phyloP scores from a whole-genome alignment of 2,329 filamentous ascomycete genomes.

The Botrytis deweyae region DNA sequence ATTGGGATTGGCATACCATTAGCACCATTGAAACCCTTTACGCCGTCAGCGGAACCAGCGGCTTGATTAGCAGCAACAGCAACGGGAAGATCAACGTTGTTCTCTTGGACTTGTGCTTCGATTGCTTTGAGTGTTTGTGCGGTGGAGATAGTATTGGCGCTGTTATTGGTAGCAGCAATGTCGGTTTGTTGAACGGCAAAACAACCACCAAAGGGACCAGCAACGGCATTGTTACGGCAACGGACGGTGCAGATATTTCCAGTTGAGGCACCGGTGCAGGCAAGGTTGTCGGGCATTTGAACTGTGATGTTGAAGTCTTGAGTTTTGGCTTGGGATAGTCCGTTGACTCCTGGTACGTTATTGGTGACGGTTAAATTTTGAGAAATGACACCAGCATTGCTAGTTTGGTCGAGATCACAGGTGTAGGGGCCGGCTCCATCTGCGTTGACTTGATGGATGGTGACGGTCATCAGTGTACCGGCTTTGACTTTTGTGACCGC shows the following conservation, averaged over 20 bases:
- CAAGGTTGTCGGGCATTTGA: constrained; percentile 50
- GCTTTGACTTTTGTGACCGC: constrained; percentile 51
- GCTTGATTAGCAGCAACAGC: constrained; percentile 49
- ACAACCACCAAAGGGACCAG: constrained; percentile 58
- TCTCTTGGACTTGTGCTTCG: constrained; percentile 49
- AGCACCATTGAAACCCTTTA: constrained; percentile 39
- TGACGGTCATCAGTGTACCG: constrained; percentile 48
- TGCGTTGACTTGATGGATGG: constrained; percentile 54
- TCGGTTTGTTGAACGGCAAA: constrained; percentile 58
- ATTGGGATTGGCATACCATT: constrained; percentile 28
- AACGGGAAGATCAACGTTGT: constrained; percentile 51
- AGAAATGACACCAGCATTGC: constrained; percentile 44
- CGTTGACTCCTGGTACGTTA: constrained; percentile 57
- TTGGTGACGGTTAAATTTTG: constrained; percentile 54
- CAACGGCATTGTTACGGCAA: constrained; percentile 57
- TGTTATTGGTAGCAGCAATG: constrained; percentile 44
- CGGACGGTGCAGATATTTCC: constrained; percentile 60
- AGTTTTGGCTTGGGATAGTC: constrained; percentile 44
- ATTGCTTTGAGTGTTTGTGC: constrained; percentile 47
- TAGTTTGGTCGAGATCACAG: constrained; percentile 53
- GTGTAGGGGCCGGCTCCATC: constrained; percentile 55
- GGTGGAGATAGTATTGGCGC: constrained; percentile 48
- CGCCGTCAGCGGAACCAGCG: constrained; percentile 40
- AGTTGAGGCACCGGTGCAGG: constrained; percentile 50
- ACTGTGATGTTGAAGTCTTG: constrained; percentile 58